A percentile compares a stretch with the other conserved stretches of the same genome.
Conservation (phyloP, 345 rosid genomes). For the Gossypium thurberi region DNA sequence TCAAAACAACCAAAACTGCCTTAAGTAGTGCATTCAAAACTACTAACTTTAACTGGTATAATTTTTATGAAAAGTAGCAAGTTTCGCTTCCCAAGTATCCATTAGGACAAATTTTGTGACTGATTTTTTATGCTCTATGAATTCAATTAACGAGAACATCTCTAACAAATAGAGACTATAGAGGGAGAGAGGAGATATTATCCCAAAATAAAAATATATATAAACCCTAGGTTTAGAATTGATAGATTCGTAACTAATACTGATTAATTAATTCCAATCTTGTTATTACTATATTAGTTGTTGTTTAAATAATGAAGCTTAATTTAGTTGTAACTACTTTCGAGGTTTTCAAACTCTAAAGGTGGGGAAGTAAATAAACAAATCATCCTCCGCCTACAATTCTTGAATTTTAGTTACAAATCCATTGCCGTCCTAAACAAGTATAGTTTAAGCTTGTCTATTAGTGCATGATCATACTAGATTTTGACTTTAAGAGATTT, state of each 20-base stretch:
- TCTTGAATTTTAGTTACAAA: constrained; percentile 24
- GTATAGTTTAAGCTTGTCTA: not conserved
- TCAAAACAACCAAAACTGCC: no score
- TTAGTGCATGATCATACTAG: constrained; percentile 25
- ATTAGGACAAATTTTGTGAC: no score
- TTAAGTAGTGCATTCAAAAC: no score
- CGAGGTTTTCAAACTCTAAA: not conserved
- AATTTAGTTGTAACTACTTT: not conserved
- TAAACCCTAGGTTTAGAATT: no score
- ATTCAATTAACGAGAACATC: not conserved
- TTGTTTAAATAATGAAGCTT: not conserved
- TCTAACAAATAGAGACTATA: not conserved
- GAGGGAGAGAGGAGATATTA: not conserved
- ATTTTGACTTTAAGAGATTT: constrained; percentile 20
- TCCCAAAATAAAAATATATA: not conserved
- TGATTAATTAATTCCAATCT: not conserved
- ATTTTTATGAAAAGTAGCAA: no score
- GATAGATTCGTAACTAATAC: not conserved
- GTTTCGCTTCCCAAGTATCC: no score
- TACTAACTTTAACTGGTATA: no score
- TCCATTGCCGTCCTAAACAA: constrained; percentile 23
- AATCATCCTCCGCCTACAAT: constrained; percentile 7
- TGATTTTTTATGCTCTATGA: no score
- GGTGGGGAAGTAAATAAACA: not conserved
- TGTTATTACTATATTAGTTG: no score